Percentiles rank a stretch among this genome's conserved stretches.
Evolutionary conservation across 495 filamentous ascomycete species (phyloP).

Genomic region (Margaritispora aquatica): DNA sequence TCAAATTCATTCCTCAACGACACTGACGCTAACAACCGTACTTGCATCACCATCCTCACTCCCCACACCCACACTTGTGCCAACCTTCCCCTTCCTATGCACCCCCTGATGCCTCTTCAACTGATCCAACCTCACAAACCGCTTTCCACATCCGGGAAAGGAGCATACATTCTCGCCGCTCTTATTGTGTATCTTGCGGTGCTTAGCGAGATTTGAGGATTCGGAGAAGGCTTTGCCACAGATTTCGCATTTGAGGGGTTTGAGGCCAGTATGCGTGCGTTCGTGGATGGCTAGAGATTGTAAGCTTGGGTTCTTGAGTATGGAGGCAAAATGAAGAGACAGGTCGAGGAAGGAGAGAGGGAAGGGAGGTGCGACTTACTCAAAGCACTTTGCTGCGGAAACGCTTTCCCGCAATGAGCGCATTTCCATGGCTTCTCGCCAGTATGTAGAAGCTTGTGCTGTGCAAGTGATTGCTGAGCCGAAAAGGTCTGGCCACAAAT

Average conservation of each 20-base stretch:
- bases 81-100: constrained; percentile 3
- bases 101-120: constrained; percentile 33
- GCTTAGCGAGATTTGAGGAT: constrained; percentile 50
- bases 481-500: constrained; percentile 50
- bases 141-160: constrained; percentile 39
- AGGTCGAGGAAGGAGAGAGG: neutral
- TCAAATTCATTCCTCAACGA: neutral
- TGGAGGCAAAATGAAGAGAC: neutral
- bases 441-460: constrained; percentile 55
- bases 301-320: neutral
- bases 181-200: constrained; percentile 43
- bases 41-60: neutral
- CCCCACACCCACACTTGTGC: neutral
- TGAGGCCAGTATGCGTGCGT: constrained; percentile 44
- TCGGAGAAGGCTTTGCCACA: constrained; percentile 47
- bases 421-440: constrained; percentile 55
- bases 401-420: constrained; percentile 43
- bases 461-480: constrained; percentile 51
- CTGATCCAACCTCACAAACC: constrained; percentile 52
- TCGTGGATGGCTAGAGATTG: constrained; percentile 47
- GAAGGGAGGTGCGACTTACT: constrained; percentile 32
- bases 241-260: constrained; percentile 39
- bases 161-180: constrained; percentile 42
- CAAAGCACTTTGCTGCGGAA: constrained; percentile 49
- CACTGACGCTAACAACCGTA: neutral